phyloP scores from a whole-genome alignment of 352 stramenopile genomes.

The Peronospora destructor region DNA sequence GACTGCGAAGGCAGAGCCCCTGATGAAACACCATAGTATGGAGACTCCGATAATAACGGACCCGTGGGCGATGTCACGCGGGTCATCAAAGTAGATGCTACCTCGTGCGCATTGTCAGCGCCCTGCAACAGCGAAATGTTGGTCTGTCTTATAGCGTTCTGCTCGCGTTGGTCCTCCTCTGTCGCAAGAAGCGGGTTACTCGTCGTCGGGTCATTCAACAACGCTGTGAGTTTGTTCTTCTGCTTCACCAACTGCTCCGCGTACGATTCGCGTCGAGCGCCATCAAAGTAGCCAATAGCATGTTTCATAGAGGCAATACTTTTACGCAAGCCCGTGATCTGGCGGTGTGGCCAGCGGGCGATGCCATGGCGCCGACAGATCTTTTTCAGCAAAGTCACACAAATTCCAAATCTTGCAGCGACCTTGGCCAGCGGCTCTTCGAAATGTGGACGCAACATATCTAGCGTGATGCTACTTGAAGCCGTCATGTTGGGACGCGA shows the following conservation, averaged over 20 bases:
- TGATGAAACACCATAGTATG: constrained; percentile 5
- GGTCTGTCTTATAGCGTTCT: constrained; percentile 3
- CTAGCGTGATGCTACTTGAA: constrained; percentile 73
- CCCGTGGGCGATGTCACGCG: constrained; percentile 24
- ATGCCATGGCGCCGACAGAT: constrained; percentile 78
- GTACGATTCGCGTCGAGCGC: constrained; percentile 56
- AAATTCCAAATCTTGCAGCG: constrained; percentile 71
- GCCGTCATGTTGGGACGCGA: constrained; percentile 60
- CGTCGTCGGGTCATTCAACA: constrained; percentile 58
- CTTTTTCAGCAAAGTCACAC: constrained; percentile 81
- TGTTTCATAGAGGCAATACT: constrained; percentile 84
- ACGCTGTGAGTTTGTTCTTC: constrained; percentile 57
- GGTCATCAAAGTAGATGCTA: constrained; percentile 10
- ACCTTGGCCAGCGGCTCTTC: constrained; percentile 78
- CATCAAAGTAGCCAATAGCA: constrained; percentile 73
- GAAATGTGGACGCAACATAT: constrained; percentile 78
- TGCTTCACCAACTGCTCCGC: constrained; percentile 67
- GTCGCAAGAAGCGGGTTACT: constrained; percentile 34
- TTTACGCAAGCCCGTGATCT: constrained; percentile 84
- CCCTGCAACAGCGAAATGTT: constrained; percentile 7
- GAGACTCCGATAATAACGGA: constrained; percentile 20
- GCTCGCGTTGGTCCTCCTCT: constrained; percentile 22
- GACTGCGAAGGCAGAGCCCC: constrained; percentile 5
- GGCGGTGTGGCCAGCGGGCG: constrained; percentile 73
- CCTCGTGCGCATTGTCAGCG: constrained; percentile 3